Evolutionary conservation across 169 alveolate genomes (phyloP), one percentile per base, ranked within the genome.

Genomic region (Plasmodium berghei): DNA sequence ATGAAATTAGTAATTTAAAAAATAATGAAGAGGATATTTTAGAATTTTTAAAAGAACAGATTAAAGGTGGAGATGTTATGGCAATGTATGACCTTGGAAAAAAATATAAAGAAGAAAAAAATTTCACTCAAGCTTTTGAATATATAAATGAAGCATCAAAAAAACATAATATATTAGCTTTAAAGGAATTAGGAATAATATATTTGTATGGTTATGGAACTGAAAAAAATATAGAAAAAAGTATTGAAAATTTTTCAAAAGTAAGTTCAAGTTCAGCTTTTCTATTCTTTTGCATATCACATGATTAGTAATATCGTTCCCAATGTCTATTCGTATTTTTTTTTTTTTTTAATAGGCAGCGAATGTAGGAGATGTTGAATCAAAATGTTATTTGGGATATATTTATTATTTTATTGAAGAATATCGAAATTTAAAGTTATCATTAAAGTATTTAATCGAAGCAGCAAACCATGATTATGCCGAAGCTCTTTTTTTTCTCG

Each of bases 401-500:
- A 86, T 86, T 22, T 86, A 70, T 49, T 86, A 86, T 42, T 86
- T 86, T 40, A 64, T 86, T 40, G 91, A 86, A 24, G 91, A 18
- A 0, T 52, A 70, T 34, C 58, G 54, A 70, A 26, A 86, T 40
- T 20, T 86, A 63, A 48, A 86, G 12, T 46, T 59, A 8, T 59
- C 91, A 9, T 12, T 86, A 40, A 86, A 86, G 42, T 86, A 86
- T 45, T 45, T 86, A 1, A 64, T 45, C 5, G 91, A 86, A 72
- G 86, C 91, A 49, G 91, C 91, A 18, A 86, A 71, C n/a, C 91
- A 86, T 55, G 91, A 86, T 20, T 61, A 86, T 63, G 91, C 87
- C 59, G 91, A 86, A 70, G 91, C 91, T 26, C 71, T 70, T 52
- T 86, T 86, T 72, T 86, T 86, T 45, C 62, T 86, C 1, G 91